Conservation (phyloP, 768 basidiomycete genomes). For the Boletus barrowsii region DNA sequence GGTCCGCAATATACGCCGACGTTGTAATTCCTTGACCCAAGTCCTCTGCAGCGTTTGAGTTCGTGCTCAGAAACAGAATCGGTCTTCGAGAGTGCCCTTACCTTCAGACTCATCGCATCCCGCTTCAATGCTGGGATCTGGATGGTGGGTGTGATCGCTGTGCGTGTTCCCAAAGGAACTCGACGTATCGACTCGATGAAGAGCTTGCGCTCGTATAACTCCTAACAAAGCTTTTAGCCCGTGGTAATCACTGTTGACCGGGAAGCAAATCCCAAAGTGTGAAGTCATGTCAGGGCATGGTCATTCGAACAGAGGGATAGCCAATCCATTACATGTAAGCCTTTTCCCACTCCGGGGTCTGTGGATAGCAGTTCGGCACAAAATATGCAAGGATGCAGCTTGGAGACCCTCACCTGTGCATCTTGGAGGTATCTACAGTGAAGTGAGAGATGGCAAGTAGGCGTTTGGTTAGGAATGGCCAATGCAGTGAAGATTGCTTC, state of each 20-base stretch:
- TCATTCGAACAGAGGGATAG: neutral
- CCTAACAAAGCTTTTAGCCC: slow-evolving; percentile 66
- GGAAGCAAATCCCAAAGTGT: neutral
- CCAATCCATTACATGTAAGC: slow-evolving; percentile 30
- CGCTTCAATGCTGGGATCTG: neutral
- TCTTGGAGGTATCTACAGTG: slow-evolving; percentile 62
- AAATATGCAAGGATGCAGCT: neutral
- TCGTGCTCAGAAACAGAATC: neutral
- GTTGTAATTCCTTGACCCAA: neutral
- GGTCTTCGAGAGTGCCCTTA: neutral
- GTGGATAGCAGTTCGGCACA: slow-evolving; percentile 1
- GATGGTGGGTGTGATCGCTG: neutral
- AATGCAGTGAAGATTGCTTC: slow-evolving; percentile 9
- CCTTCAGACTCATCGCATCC: slow-evolving; percentile 5
- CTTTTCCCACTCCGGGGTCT: slow-evolving; percentile 63
- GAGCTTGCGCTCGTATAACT: slow-evolving; percentile 41
- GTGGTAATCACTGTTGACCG: slow-evolving; percentile 57
- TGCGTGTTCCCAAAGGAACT: slow-evolving; percentile 9
- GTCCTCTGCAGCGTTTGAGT: slow-evolving; percentile 4
- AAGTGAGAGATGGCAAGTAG: neutral
- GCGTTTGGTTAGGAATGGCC: neutral
- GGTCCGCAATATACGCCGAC: neutral
- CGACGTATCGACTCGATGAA: slow-evolving; percentile 22
- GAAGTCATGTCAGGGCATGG: neutral
- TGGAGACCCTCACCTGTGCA: slow-evolving; percentile 48